Base-by-base conservation (phyloP, 108 stramenopile genomes). In the Aurantiochytrium sp. region DNA sequence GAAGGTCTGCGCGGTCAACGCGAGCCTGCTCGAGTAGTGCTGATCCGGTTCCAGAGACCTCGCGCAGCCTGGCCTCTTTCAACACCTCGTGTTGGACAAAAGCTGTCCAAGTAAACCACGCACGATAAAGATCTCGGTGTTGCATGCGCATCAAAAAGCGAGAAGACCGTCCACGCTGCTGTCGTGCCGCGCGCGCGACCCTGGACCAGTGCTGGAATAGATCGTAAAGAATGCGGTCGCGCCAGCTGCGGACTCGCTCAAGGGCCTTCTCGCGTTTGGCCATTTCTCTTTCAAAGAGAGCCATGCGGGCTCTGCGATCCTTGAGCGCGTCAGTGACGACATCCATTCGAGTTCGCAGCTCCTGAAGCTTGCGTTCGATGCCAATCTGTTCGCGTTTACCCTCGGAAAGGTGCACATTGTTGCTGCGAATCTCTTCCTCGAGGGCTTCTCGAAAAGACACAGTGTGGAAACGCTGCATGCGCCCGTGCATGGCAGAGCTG, bases 381-480 rank as follows among this genome's bases (percentile, higher is more conserved):
- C 51, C 76, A 23, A 83, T 53, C 51, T 83, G 76, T 45, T 83
- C 76, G 18, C 51, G 76, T 4, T 83, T 83, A 16, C 76, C 76
- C 49, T 14, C 23, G 49, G 76, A 21, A 18, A 83, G 45, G 49
- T 53, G 45, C 28, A 45, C 3, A 12, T 83, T 83, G 49, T 16
- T 53, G 51, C 23, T 45, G 51, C 49, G 45, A 45, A 83, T 47
- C 76, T 83, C 76, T 12, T 25, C 51, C 16, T 53, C 25, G 49
- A 83, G 51, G 25, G 76, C 76, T 6, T 47, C 51, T 43, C 76
- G 76, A 18, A 83, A 53, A 12, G 76, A 21, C 51, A 18, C 18
- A 23, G 76, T 83, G n/a, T 23, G 76, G 51, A 83, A 83, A 4
- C 76, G 76, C 51, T 83, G 76, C 76, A 83, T 83, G 49, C 76